Percentiles rank a stretch among this genome's conserved stretches.
Evolutionary conservation across 2,329 filamentous ascomycete species (phyloP).

Genomic region (Trichoderma sp.): DNA sequence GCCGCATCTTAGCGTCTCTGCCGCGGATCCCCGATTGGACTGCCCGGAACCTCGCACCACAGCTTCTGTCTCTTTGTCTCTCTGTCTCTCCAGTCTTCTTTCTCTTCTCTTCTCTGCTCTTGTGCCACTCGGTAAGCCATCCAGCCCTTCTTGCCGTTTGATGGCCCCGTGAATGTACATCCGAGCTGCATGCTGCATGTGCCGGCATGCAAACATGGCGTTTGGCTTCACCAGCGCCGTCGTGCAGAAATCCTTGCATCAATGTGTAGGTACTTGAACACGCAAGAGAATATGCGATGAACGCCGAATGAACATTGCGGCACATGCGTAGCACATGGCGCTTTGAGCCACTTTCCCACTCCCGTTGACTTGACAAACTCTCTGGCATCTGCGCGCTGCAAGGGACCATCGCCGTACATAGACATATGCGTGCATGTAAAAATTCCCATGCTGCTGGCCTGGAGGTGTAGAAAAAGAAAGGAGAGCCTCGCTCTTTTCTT

Average conservation of each 20-base stretch:
- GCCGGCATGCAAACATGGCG: neutral
- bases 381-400: neutral
- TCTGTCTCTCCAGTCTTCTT: too few relatives aligned
- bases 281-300: neutral
- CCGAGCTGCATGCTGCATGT: neutral
- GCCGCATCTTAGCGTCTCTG: neutral
- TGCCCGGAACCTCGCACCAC: neutral
- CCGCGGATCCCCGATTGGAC: conserved; percentile 18
- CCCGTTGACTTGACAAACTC: neutral
- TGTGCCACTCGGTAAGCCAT: neutral
- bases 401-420: neutral
- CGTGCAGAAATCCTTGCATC: neutral
- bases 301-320: neutral
- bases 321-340: neutral
- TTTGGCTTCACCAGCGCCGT: neutral
- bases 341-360: neutral
- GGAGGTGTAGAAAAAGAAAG: neutral
- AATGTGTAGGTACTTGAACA: neutral
- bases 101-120: neutral
- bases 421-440: neutral
- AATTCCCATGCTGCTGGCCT: neutral
- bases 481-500: neutral
- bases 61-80: neutral
- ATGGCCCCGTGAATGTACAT: neutral
- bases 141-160: neutral